A percentile compares a stretch with the other conserved stretches of the same genome.
phyloP scores from a whole-genome alignment of 495 filamentous ascomycete genomes.

The Trypethelium eluteriae region DNA sequence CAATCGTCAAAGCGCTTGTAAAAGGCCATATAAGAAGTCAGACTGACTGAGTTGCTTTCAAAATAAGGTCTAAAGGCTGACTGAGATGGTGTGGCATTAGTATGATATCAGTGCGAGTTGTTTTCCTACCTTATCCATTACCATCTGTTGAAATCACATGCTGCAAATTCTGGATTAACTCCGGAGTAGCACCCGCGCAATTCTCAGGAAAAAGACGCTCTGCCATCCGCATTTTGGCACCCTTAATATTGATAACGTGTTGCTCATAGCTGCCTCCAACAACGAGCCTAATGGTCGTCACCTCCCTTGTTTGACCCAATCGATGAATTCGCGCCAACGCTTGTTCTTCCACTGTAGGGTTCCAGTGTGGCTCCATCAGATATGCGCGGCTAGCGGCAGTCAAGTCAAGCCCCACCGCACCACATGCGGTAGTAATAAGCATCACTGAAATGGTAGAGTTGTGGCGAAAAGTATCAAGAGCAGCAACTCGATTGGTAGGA shows the following conservation, averaged over 20 bases:
- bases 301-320: slow-evolving; percentile 36
- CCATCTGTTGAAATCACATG: background rate
- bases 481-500: slow-evolving; percentile 13
- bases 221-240: background rate
- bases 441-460: slow-evolving; percentile 20
- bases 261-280: slow-evolving; percentile 16
- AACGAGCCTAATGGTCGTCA: slow-evolving; percentile 36
- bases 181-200: background rate
- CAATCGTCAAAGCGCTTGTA: no score
- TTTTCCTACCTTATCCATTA: no score
- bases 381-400: slow-evolving; percentile 38
- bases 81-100: no score
- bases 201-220: slow-evolving; percentile 7
- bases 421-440: slow-evolving; percentile 20
- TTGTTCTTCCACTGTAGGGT: slow-evolving; percentile 40
- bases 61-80: no score
- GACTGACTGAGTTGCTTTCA: no score
- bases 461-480: slow-evolving; percentile 17
- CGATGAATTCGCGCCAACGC: slow-evolving; percentile 37
- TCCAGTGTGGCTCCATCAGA: slow-evolving; percentile 35
- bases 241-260: background rate
- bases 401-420: slow-evolving; percentile 21
- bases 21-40: no score
- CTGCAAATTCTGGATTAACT: slow-evolving; percentile 1
- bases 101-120: no score